A percentile compares a stretch with the other conserved stretches of the same genome.
phyloP scores from a whole-genome alignment of 108 stramenopile species.

The Cyclotella sp. region DNA sequence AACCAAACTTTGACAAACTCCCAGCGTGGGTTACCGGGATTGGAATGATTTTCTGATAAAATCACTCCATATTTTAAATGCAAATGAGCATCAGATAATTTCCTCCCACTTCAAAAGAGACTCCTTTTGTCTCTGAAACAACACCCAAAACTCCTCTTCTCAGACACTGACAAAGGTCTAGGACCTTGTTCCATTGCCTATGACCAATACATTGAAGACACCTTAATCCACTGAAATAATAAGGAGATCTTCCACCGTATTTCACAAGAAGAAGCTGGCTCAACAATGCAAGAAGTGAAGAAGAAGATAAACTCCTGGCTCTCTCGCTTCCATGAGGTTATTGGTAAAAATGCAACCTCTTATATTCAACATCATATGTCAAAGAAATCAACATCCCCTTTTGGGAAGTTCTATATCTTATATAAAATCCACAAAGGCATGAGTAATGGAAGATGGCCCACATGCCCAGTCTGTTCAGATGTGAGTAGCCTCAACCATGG shows the following conservation, averaged over 20 bases:
- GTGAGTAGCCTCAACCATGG: background rate
- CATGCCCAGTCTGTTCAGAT: slow-evolving; percentile 18
- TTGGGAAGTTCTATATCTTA: background rate
- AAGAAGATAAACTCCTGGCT: background rate
- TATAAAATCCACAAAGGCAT: too few species aligned
- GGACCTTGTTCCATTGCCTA: too few species aligned
- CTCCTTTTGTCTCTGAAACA: too few species aligned
- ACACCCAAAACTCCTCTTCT: too few species aligned
- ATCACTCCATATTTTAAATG: background rate
- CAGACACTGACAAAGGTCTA: too few species aligned
- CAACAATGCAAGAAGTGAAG: background rate
- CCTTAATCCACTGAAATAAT: background rate
- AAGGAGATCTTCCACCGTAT: background rate
- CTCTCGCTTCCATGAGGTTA: background rate
- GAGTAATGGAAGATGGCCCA: background rate
- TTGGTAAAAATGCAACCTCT: background rate
- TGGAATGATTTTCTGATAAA: background rate
- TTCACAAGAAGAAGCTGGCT: background rate
- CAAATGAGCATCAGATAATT: background rate
- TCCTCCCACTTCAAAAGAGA: background rate
- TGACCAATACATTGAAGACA: background rate
- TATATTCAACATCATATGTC: background rate
- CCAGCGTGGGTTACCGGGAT: too few species aligned
- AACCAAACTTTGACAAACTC: background rate
- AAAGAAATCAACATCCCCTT: background rate